Evolutionary conservation across 371 early-diverging fungal species (phyloP), one percentile per base, ranked within the genome.

Genomic region (Mortierella sp.): DNA sequence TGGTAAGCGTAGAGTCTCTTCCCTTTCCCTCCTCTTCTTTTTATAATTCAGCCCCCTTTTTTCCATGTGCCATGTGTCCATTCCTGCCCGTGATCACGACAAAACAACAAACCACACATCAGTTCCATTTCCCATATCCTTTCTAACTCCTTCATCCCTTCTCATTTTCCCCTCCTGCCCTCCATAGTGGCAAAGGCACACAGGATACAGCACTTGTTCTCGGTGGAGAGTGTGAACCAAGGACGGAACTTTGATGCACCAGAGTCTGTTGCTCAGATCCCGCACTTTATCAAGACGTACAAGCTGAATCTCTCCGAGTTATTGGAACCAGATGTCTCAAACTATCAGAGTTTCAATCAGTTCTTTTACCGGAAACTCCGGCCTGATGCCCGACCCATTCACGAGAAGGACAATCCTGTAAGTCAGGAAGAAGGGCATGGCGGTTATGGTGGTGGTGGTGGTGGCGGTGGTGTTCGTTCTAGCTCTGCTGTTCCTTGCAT

Each of bases 321-420:
- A 29, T 72, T 88, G 14, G 71, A 86, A 34, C 90, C 91, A 0
- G 79, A 86, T 37, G 61, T 91, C 4, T 73, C 74, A 29, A 71
- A 77, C 11, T 95, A 92, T 77, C 64, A 73, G n/a, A 90, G 76
- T 24, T 95, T 94, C 40, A 96, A 95, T 77, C 90, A 94, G 64
- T 96, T 96, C 76, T 95, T 95, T 70, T 91, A 91, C 68, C 91
- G 96, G 41, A 91, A 91, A 48, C 86, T 95, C 53, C 88, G 90
- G 44, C 90, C 92, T 4, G 90, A 86, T 16, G 89, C 88, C 22
- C 86, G 95, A 31, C 86, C 88, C 0, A 77, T 92, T 48, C 87
- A 88, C 2, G 80, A 87, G 14, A 26, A n/a, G 44, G 55, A 34
- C 2, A 58, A 78, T 37, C 79, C 79, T 45, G 79, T 78, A 78